Base-by-base conservation (phyloP, 805 yeast genomes). In the Yarrowia sp. region DNA sequence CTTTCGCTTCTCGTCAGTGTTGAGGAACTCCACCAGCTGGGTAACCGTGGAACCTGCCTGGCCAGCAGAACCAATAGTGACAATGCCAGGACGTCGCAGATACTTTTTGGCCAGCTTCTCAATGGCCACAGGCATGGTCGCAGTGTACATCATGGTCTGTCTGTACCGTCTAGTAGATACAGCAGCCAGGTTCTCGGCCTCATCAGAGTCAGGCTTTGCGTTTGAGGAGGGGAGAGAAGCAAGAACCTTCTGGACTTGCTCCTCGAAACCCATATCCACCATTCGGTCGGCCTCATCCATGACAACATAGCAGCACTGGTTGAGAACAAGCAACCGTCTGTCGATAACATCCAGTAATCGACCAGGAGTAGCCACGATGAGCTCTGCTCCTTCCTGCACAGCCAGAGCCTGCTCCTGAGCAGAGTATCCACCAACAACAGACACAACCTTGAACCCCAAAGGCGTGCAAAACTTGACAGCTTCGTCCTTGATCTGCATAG, bases 221-320 rank as follows among this genome's bases (percentile, higher is more conserved):
- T 79, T 79, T 2, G 74, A 71, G 0, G 72, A 72, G 0, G 90
- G 87, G n/a, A 89, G 75, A 35, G 76, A 75, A 4, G 75, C 77
- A 58, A 88, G 72, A 14, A 93, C 83, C 41, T 80, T 77, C 21
- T 80, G 81, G 49, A 93, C 81, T 69, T 90, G 90, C 32, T 82
- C 87, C 71, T 90, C 97, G 71, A 93, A 93, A 4, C 97, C 97
- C 83, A 93, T 81, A 71, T 91, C 97, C 42, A 93, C 85, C 98
- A 93, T 93, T 66, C 92, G 79, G 73, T 93, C 99, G 1, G 97
- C 97, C 74, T 93, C 99, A 75, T 93, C 99, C 77, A 92, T 79
- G 1, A 89, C 86, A 21, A 93, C 74, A 64, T 84, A 87, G 64
- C 80, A 80, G 65, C 96, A 83, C 63, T 83, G 82, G 38, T 75